Percentiles rank a stretch among this genome's conserved stretches.
Conservation (phyloP, 495 filamentous ascomycete species). For the Penicillium verhagenii region DNA sequence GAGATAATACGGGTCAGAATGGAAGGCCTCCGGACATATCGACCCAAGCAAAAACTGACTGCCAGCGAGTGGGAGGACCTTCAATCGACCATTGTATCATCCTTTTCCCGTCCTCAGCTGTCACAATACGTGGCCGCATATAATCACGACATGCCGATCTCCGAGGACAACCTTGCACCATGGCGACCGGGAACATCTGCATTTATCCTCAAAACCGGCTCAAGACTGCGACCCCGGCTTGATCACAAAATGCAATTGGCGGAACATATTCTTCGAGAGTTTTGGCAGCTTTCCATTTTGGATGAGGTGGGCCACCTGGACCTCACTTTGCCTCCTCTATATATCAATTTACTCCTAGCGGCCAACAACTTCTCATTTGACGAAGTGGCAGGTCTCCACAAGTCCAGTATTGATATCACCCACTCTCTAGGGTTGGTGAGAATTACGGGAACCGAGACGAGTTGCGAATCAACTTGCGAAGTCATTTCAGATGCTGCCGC, state of each 20-base stretch:
- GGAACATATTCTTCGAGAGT: slow-evolving; percentile 41
- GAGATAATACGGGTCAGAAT: slow-evolving; percentile 18
- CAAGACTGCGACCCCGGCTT: no score
- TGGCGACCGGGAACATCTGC: slow-evolving; percentile 36
- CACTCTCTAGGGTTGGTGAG: slow-evolving; percentile 35
- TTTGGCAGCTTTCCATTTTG: slow-evolving; percentile 41
- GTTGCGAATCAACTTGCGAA: slow-evolving; percentile 41
- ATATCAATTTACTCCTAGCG: slow-evolving; percentile 28
- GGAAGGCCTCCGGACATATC: slow-evolving; percentile 24
- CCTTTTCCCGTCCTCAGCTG: slow-evolving; percentile 39
- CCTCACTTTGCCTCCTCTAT: slow-evolving; percentile 28
- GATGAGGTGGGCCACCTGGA: slow-evolving; percentile 45
- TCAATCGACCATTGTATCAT: slow-evolving; percentile 24
- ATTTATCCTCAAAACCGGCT: slow-evolving; percentile 20
- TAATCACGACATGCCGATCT: background rate
- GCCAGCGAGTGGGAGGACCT: slow-evolving; percentile 28
- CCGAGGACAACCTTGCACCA: background rate
- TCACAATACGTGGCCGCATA: slow-evolving; percentile 25
- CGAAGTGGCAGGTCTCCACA: slow-evolving; percentile 39
- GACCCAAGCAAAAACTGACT: slow-evolving; percentile 22
- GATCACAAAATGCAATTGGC: slow-evolving; percentile 34
- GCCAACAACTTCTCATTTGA: slow-evolving; percentile 43
- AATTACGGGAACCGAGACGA: slow-evolving; percentile 36
- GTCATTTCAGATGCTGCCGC: slow-evolving; percentile 38
- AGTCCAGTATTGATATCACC: slow-evolving; percentile 42